These are phyloP conservation scores for Agaricus blazei DNA, from an alignment of 768 basidiomycete genomes.

Conservation along the genomic window DNA sequence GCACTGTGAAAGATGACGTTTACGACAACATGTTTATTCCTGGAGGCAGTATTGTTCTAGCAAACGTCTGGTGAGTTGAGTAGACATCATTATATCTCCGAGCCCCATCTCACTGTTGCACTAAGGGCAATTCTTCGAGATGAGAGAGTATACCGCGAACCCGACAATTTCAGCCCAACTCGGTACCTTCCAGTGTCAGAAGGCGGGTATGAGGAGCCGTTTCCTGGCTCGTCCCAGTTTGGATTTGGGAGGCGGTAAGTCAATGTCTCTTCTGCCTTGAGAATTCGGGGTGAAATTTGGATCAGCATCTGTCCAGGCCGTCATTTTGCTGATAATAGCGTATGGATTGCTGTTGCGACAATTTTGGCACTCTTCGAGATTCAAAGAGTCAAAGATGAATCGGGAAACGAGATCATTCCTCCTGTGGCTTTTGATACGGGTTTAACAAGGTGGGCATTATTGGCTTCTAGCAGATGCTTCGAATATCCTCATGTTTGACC, in stretches of 20 bases:
- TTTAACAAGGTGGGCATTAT: not conserved
- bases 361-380: not conserved
- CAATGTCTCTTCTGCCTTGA: no score
- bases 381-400: not conserved
- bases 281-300: no score
- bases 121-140: not conserved
- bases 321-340: not conserved
- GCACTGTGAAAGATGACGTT: conserved; percentile 58
- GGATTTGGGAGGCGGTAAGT: not conserved
- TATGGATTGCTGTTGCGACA: not conserved
- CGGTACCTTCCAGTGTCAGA: not conserved
- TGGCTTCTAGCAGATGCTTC: no score
- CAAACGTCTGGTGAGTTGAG: conserved; percentile 51
- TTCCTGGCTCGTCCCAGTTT: not conserved
- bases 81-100: not conserved
- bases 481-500: not conserved
- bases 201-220: not conserved
- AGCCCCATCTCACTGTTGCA: no score
- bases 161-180: not conserved
- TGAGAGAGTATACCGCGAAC: not conserved
- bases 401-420: not conserved
- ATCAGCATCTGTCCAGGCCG: conserved; percentile 1
- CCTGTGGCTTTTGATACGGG: not conserved
- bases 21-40: conserved; percentile 56
- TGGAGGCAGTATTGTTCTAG: conserved; percentile 57